Percentiles rank a stretch among this genome's conserved stretches.
These are phyloP conservation scores for Suhomyces choctaworum DNA, from an alignment of 1,139 yeast species.

Conservation along the genomic window DNA sequence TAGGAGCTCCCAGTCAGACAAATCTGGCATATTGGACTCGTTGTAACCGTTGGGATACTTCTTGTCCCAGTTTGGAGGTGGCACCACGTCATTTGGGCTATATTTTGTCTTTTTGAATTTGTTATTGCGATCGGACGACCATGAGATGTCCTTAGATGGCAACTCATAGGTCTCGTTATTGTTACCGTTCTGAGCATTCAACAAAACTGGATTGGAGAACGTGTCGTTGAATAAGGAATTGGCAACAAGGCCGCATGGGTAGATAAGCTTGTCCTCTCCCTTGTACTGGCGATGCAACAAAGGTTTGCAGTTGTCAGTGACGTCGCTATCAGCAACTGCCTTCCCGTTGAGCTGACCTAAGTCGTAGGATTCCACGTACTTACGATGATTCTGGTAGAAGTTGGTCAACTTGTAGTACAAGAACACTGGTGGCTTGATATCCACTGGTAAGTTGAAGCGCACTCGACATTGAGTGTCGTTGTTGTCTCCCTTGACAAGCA, in stretches of 20 bases:
- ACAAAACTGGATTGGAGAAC: slow-evolving; percentile 47
- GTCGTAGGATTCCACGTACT: slow-evolving; percentile 72
- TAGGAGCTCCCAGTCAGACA: slow-evolving; percentile 45
- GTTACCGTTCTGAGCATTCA: slow-evolving; percentile 43
- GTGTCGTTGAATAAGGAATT: slow-evolving; percentile 77
- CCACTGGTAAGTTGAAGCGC: slow-evolving; percentile 59
- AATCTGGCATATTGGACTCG: slow-evolving; percentile 59
- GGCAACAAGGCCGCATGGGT: slow-evolving; percentile 81
- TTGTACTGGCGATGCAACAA: slow-evolving; percentile 41
- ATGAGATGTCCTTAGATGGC: slow-evolving; percentile 60
- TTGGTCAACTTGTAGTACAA: slow-evolving; percentile 71
- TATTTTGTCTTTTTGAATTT: slow-evolving; percentile 63
- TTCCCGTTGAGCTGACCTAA: slow-evolving; percentile 62
- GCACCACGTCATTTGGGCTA: slow-evolving; percentile 58
- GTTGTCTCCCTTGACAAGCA: slow-evolving; percentile 31
- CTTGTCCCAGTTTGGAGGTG: slow-evolving; percentile 76
- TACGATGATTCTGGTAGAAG: slow-evolving; percentile 77
- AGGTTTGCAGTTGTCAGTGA: slow-evolving; percentile 61
- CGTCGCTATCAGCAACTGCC: slow-evolving; percentile 48
- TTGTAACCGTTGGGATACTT: slow-evolving; percentile 71
- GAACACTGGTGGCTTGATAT: slow-evolving; percentile 60
- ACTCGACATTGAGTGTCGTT: slow-evolving; percentile 50
- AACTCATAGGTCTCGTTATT: slow-evolving; percentile 48
- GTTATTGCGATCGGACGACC: slow-evolving; percentile 59
- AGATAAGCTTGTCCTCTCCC: slow-evolving; percentile 37